A percentile compares a stretch with the other conserved stretches of the same genome.
Conservation (phyloP, 1,139 yeast genomes). For the Nematodospora anomalae region DNA sequence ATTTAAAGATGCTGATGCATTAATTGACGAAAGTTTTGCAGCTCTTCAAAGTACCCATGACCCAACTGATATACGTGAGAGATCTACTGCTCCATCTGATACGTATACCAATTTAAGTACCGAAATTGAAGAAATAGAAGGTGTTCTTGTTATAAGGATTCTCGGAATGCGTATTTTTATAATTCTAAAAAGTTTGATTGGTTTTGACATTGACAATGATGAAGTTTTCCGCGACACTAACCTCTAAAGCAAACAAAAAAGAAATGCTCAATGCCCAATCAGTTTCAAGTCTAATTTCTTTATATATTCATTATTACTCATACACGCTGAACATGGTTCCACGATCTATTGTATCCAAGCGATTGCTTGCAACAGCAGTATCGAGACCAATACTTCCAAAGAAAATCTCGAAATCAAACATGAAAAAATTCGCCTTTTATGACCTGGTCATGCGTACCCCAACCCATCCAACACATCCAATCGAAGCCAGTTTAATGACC, state of each 20-base stretch:
- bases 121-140: constrained; percentile 62
- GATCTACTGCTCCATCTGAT: constrained; percentile 8
- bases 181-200: too few species aligned
- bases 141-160: constrained; percentile 79
- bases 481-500: constrained; percentile 32
- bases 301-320: too few species aligned
- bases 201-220: too few species aligned
- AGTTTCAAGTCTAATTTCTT: too few species aligned
- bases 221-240: too few species aligned
- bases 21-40: constrained; percentile 34
- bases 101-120: constrained; percentile 22
- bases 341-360: neutral
- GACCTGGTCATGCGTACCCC: constrained; percentile 39
- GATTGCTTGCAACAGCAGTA: constrained; percentile 8
- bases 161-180: too few species aligned
- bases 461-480: constrained; percentile 32
- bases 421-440: constrained; percentile 32
- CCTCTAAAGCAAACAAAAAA: too few species aligned
- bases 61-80: constrained; percentile 7
- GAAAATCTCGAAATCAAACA: constrained; percentile 5
- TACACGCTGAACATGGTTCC: too few species aligned
- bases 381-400: constrained; percentile 11
- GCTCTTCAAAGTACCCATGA: constrained; percentile 11
- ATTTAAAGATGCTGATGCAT: constrained; percentile 36
- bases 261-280: too few species aligned